These are phyloP conservation scores for Solidago caesia DNA, from an alignment of 129 eudicot genomes.

Conservation along the genomic window DNA sequence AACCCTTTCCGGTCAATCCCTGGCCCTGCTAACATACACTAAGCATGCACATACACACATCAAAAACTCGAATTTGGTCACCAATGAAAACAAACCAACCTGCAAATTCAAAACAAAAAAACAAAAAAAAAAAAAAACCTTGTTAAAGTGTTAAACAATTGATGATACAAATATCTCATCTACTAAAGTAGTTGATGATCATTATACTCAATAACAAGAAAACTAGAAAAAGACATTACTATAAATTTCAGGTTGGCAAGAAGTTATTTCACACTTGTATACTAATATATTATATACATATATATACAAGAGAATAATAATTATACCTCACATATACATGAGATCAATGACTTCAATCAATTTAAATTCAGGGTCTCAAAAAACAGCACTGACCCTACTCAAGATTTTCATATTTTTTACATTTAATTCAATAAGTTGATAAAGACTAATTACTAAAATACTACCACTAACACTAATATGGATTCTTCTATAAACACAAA, in stretches of 20 bases:
- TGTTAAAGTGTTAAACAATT: slow-evolving; percentile 7
- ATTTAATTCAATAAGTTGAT: neutral
- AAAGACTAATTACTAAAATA: slow-evolving; percentile 21
- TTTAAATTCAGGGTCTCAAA: slow-evolving; percentile 12
- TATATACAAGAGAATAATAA: neutral
- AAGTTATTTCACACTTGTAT: slow-evolving; percentile 16
- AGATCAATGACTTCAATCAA: slow-evolving; percentile 13
- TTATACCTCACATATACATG: slow-evolving; percentile 29
- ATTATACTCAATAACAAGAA: slow-evolving; percentile 1
- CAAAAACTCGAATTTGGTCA: neutral
- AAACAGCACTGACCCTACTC: slow-evolving; percentile 28
- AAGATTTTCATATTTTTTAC: slow-evolving; percentile 1
- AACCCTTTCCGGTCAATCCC: slow-evolving; percentile 13
- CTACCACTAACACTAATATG: slow-evolving; percentile 12
- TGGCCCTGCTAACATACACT: slow-evolving; percentile 21
- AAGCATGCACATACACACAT: neutral
- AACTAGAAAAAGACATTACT: slow-evolving; percentile 24
- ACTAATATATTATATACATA: slow-evolving; percentile 1
- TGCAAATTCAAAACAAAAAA: neutral
- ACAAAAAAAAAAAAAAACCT: neutral
- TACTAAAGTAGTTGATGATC: slow-evolving; percentile 22
- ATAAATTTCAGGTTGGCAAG: slow-evolving; percentile 15
- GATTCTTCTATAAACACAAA: slow-evolving; percentile 18
- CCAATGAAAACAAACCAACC: slow-evolving; percentile 2
- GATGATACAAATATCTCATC: neutral